Evolutionary conservation across 1,284 basidiomycete genomes (phyloP).

Genomic region (Trichosporon sp.): DNA sequence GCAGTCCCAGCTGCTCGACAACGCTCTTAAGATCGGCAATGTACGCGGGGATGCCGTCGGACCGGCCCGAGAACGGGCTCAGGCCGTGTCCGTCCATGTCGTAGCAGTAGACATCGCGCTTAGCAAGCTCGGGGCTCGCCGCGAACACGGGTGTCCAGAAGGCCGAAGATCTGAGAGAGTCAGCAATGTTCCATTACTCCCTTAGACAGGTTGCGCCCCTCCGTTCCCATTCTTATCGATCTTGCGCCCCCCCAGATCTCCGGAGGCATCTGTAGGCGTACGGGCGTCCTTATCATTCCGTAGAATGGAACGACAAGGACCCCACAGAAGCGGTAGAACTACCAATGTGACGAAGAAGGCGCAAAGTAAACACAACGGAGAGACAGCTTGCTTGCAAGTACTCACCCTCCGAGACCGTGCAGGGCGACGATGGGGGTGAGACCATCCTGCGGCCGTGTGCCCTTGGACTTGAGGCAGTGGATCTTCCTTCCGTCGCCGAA

Average conservation of each 20-base stretch:
- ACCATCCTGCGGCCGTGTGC: conserved; percentile 54
- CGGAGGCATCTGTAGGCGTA: no score
- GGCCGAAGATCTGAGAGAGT: conserved; percentile 42
- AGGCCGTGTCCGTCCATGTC: conserved; percentile 32
- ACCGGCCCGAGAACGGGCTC: conserved; percentile 20
- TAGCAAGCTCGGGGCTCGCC: conserved; percentile 10
- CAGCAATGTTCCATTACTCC: no score
- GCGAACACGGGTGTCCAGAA: conserved; percentile 25
- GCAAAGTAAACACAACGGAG: no score
- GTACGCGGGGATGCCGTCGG: conserved; percentile 13
- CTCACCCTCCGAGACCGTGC: conserved; percentile 25
- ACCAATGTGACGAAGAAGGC: neutral
- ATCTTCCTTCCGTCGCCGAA: conserved; percentile 6
- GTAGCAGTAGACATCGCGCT: conserved; percentile 22
- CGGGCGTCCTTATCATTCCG: no score
- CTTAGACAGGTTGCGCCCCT: no score
- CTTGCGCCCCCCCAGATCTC: no score
- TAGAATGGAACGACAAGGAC: neutral
- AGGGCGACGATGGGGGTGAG: conserved; percentile 18
- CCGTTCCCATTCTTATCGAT: no score
- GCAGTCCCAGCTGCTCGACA: conserved; percentile 15
- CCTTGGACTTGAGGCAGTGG: conserved; percentile 9
- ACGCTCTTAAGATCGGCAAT: conserved; percentile 24
- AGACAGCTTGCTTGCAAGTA: neutral
- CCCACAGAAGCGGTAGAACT: no score